Conservation (phyloP, 306 rosid species). For the Myrica gale region DNA sequence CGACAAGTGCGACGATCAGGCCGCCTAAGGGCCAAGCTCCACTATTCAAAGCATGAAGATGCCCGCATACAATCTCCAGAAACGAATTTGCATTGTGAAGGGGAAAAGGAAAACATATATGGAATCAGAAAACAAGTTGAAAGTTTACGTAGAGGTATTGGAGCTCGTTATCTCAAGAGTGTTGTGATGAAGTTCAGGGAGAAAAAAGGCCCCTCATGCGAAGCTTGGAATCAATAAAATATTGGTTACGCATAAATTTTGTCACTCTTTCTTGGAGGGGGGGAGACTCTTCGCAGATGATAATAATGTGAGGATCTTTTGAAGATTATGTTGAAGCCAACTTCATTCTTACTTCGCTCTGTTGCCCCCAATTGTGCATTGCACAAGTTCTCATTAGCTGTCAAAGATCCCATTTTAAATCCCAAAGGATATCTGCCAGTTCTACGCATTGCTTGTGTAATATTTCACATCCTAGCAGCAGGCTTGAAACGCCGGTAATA, state of each 20-base stretch:
- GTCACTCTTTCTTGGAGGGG: neutral
- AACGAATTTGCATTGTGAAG: neutral
- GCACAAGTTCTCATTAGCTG: too few relatives aligned
- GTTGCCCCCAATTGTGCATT: too few relatives aligned
- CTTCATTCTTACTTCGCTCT: neutral
- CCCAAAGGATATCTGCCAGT: too few relatives aligned
- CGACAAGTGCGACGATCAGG: neutral
- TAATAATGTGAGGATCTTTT: neutral
- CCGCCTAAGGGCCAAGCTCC: neutral
- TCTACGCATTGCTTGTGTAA: too few relatives aligned
- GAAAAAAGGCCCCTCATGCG: neutral
- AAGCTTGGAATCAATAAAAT: neutral
- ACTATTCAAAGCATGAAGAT: neutral
- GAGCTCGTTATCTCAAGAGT: constrained; percentile 13
- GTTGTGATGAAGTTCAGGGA: constrained; percentile 15
- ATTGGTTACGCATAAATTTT: too few relatives aligned
- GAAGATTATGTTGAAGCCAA: neutral
- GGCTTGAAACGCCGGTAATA: too few relatives aligned
- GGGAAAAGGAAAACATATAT: constrained; percentile 27
- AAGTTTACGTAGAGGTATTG: constrained; percentile 17
- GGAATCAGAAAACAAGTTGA: constrained; percentile 24
- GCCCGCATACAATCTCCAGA: neutral
- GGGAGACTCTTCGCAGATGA: neutral
- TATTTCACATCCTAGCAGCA: too few relatives aligned
- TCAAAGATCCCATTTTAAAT: too few relatives aligned